phyloP scores from a whole-genome alignment of 495 filamentous ascomycete genomes.

The Neurospora terricola region DNA sequence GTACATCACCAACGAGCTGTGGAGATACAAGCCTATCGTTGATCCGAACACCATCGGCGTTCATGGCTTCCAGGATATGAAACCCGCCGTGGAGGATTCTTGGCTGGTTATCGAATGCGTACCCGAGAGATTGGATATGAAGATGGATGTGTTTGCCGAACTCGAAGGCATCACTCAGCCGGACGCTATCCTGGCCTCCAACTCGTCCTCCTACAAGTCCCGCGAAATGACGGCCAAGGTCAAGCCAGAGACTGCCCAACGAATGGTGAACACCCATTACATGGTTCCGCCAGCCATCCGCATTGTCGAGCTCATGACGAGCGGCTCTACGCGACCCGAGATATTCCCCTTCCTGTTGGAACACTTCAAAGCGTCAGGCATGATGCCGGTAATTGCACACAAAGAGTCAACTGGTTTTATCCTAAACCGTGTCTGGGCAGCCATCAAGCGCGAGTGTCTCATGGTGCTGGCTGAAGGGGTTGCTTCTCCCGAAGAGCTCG shows the following conservation, averaged over 20 bases:
- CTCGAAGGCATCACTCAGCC: conserved; percentile 24
- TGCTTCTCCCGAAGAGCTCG: conserved; percentile 36
- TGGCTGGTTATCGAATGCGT: conserved; percentile 43
- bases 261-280: conserved; percentile 38
- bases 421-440: conserved; percentile 45
- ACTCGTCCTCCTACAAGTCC: conserved; percentile 36
- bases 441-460: conserved; percentile 43
- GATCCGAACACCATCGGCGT: neutral
- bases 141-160: conserved; percentile 35
- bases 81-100: conserved; percentile 25
- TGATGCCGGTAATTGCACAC: conserved; percentile 22
- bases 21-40: neutral
- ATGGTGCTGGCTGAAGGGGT: conserved; percentile 42
- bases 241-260: conserved; percentile 14
- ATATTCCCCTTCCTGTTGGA: conserved; percentile 28
- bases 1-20: neutral
- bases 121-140: conserved; percentile 37
- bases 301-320: conserved; percentile 42
- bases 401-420: conserved; percentile 42
- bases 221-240: conserved; percentile 33
- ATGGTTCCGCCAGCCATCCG: conserved; percentile 35
- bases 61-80: conserved; percentile 20
- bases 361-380: conserved; percentile 26
- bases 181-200: conserved; percentile 38
- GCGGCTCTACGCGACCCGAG: conserved; percentile 27